Evolutionary conservation across 1,284 basidiomycete genomes (phyloP).

Genomic region (Pseudozyma sp.): DNA sequence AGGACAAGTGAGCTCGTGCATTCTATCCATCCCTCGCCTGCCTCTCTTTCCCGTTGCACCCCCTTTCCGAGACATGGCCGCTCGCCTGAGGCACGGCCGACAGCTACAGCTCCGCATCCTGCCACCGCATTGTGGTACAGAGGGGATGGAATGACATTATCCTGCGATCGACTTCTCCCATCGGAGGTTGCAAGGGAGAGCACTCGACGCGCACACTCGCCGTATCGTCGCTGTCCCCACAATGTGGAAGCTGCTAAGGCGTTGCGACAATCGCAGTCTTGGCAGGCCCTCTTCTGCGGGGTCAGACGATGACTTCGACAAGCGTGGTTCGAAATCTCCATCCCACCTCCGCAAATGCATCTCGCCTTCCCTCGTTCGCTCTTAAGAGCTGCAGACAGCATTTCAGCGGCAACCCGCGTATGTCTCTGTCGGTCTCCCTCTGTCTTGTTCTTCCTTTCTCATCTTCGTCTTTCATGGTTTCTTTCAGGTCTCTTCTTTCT

Average conservation of each 20-base stretch:
- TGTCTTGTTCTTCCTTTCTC: not conserved
- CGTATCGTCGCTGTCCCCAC: constrained; percentile 1
- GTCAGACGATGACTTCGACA: not conserved
- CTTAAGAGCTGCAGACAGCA: constrained; percentile 13
- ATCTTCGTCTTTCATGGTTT: too few species aligned
- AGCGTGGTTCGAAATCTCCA: not conserved
- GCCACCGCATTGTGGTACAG: constrained; percentile 28
- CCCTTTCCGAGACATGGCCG: not conserved
- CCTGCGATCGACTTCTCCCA: not conserved
- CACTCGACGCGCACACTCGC: not conserved
- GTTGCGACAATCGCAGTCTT: constrained; percentile 10
- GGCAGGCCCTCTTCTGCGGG: not conserved
- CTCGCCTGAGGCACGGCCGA: not conserved
- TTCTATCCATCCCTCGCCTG: not conserved
- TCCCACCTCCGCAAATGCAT: constrained; percentile 7
- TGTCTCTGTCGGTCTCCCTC: constrained; percentile 4
- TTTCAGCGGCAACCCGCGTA: constrained; percentile 52
- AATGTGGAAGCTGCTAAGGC: not conserved
- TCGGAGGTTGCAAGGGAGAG: constrained; percentile 27
- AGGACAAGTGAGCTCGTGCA: constrained; percentile 45
- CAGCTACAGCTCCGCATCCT: constrained; percentile 34
- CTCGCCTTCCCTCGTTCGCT: not conserved
- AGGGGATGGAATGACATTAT: constrained; percentile 30
- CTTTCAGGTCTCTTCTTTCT: too few species aligned
- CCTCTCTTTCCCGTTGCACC: not conserved